Evolutionary conservation across 345 rosid species (phyloP), one percentile per base, ranked within the genome.

Genomic region (Raphanus raphanistrum): DNA sequence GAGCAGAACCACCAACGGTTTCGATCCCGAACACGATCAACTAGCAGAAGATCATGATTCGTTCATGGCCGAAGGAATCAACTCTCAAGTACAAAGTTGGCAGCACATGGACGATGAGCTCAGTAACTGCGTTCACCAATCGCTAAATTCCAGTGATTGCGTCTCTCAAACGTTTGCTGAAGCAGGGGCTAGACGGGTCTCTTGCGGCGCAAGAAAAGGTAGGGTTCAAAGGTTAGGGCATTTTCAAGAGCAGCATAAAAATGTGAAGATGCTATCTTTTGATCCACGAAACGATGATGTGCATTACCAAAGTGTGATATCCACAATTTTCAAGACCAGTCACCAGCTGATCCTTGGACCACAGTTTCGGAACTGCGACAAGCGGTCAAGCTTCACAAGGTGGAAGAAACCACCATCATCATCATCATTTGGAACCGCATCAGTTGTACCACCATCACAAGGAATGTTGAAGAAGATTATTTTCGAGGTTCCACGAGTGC

Each of bases 51-150:
- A 87, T 32, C 78, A 62, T 63, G 90, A 84, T 69, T 78, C 92
- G 8, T 84, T 87, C 71, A 79, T 89, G 84, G 73, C 85, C 27
- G 91, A 85, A 75, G 90, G 86, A 72, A 79, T 78, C 31, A 82
- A 81, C 82, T 89, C 97, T 38, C 94, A 84, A 54, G 85, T 85
- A 4, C 92, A 87, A 77, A 88, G 89, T 78, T 83, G 90, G 94
- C 88, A 89, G 36, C 62, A 88, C 43, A 71, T 85, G 78, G 94
- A 87, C 10, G 93, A 92, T 26, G 95, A 92, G 74, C 81, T 92
- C 80, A 86, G 91, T 54, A 89, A 86, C 74, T 76, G 87, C 66
- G 81, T 86, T 28, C 87, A 83, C 29, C 86, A 86, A 69, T 88
- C 95, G n/a, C 21, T 89, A 41, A 89, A 87, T 80, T 87, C 96